phyloP scores from a whole-genome alignment of 1,139 yeast genomes.

The Yamadazyma aaseri region DNA sequence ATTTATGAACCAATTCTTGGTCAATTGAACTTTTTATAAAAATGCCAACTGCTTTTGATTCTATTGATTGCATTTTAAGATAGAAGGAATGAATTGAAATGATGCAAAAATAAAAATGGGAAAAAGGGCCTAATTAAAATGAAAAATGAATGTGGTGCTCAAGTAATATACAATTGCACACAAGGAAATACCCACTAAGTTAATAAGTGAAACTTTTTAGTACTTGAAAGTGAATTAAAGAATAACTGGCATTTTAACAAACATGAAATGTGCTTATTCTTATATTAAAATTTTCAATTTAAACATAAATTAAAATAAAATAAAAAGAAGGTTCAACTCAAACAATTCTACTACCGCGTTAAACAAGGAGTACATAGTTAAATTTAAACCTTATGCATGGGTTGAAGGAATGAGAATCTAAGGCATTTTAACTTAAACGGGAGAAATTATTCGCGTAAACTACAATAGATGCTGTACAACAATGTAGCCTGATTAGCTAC shows the following conservation, averaged over 20 bases:
- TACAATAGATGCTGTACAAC: not conserved
- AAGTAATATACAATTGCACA: not conserved
- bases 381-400: not conserved
- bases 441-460: slow-evolving; percentile 7
- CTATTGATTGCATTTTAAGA: slow-evolving; percentile 12
- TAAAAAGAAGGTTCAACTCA: too few species aligned
- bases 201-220: too few species aligned
- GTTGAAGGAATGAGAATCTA: not conserved
- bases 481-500: not conserved
- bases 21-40: slow-evolving; percentile 59
- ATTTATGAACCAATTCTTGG: slow-evolving; percentile 63
- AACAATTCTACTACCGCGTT: too few species aligned
- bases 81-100: not conserved
- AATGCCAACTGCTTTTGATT: slow-evolving; percentile 55
- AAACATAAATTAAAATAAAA: too few species aligned
- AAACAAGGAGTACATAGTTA: not conserved
- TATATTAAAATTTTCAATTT: too few species aligned
- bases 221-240: too few species aligned
- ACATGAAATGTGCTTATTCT: too few species aligned
- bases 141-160: not conserved
- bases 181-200: not conserved
- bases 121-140: not conserved
- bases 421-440: not conserved
- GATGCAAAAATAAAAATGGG: not conserved
- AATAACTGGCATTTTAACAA: too few species aligned